These are phyloP conservation scores for Boletus vermiculosoides DNA, from an alignment of 768 basidiomycete species.

Conservation along the genomic window DNA sequence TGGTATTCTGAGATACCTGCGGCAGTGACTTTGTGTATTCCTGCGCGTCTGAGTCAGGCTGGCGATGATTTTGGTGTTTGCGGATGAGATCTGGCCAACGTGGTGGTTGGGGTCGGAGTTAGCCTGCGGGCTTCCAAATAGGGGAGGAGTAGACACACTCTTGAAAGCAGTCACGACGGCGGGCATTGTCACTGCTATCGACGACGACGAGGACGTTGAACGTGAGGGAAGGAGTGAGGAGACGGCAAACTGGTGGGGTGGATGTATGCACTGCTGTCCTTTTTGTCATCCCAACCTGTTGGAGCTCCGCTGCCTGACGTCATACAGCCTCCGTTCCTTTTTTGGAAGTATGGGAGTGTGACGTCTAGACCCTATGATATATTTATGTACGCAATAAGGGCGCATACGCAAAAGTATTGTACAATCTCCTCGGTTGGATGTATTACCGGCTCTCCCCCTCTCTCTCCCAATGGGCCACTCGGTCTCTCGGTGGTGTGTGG, in stretches of 20 bases:
- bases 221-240: background rate
- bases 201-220: constrained; percentile 1
- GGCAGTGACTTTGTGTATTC: constrained; percentile 15
- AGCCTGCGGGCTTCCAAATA: constrained; percentile 8
- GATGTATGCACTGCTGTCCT: constrained; percentile 22
- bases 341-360: constrained; percentile 1
- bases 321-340: constrained; percentile 20
- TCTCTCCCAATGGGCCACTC: constrained; percentile 38
- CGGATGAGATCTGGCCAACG: constrained; percentile 65
- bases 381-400: background rate
- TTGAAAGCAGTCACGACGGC: constrained; percentile 86
- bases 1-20: constrained; percentile 22
- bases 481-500: constrained; percentile 61
- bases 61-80: constrained; percentile 64
- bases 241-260: constrained; percentile 3
- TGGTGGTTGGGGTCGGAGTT: constrained; percentile 24
- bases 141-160: constrained; percentile 47
- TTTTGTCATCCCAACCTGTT: constrained; percentile 32
- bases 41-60: constrained; percentile 35
- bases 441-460: constrained; percentile 19
- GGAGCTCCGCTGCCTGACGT: constrained; percentile 37
- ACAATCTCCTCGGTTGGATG: background rate
- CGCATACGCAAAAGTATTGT: too few species aligned
- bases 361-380: background rate
- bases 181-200: constrained; percentile 47